phyloP scores from a whole-genome alignment of 2,329 filamentous ascomycete species.

The Ampelomyces quisqualis region DNA sequence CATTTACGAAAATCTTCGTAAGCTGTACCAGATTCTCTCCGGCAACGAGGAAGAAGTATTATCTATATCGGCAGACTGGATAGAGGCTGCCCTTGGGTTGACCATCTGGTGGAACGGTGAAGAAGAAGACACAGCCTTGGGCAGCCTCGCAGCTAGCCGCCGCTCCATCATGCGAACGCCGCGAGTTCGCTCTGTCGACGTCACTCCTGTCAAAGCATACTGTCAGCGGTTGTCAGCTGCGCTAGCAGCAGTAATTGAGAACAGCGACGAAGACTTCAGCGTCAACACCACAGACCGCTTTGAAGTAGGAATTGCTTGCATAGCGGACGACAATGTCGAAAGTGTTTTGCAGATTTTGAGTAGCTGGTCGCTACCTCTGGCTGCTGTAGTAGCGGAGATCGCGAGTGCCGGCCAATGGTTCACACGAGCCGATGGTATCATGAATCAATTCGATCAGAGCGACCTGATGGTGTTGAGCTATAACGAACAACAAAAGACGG shows the following conservation, averaged over 20 bases:
- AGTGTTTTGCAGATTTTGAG: constrained; percentile 72
- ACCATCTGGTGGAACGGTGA: constrained; percentile 91
- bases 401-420: constrained; percentile 85
- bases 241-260: constrained; percentile 65
- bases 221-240: constrained; percentile 69
- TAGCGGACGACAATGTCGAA: constrained; percentile 80
- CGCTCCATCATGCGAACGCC: constrained; percentile 45
- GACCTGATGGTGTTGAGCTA: constrained; percentile 81
- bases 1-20: constrained; percentile 80
- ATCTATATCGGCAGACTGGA: constrained; percentile 81
- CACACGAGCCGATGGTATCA: constrained; percentile 53
- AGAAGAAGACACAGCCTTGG: constrained; percentile 50
- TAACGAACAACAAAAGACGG: constrained; percentile 34
- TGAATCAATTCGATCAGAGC: constrained; percentile 73
- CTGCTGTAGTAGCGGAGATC: constrained; percentile 77
- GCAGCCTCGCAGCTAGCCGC: constrained; percentile 49
- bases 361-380: constrained; percentile 77
- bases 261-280: constrained; percentile 66
- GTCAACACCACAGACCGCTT: constrained; percentile 74
- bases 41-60: constrained; percentile 76
- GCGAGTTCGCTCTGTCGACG: constrained; percentile 51
- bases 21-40: constrained; percentile 76
- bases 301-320: constrained; percentile 78
- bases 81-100: constrained; percentile 80
- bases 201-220: constrained; percentile 66